Evolutionary conservation across 2,329 filamentous ascomycete species (phyloP), one percentile per base, ranked within the genome.

Genomic region (Colletotrichum spaethianum): DNA sequence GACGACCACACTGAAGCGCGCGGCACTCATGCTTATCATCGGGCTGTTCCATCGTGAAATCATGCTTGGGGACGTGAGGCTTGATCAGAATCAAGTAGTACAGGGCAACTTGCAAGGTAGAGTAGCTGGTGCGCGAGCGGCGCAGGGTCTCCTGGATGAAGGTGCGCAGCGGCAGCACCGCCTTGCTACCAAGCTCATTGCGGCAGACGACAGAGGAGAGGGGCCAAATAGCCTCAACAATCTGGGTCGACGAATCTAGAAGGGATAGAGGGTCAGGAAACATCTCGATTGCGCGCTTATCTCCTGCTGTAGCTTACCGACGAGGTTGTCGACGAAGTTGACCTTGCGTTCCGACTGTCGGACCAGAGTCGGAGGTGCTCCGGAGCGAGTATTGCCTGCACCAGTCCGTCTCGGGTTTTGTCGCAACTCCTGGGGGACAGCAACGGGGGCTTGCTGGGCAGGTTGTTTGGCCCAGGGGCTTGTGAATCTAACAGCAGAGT

Each of bases 131-230:
- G 78, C 96, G 92, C 73, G 96, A 99, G 78, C 96, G 92, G 77
- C 95, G 93, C 75, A 99, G 88, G 26, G 96, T 98, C 87, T 98
- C 96, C 83, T 98, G 95, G 78, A 99, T 98, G 81, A 98, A 99
- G 65, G 93, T 97, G 76, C 95, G 93, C 78, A 99, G 88, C 72
- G 96, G 95, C 75, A 99, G 86, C 73, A 98, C 93, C 63, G 93
- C 91, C 80, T 93, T 94, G 79, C 88, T 89, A 72, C 90, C 92
- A 75, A 89, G 86, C 79, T 96, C 93, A 77, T 88, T 92, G 77
- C 92, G 91, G 82, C 93, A 93, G 70, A 93, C 89, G 44, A 93
- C 91, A 71, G 94, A 95, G 66, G 96, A 97, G 53, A 96, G 88
- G 56, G 96, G 95, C 96, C 96, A 99, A 79, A 99, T 98, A 65